phyloP scores from a whole-genome alignment of 495 filamentous ascomycete species.

The Viridothelium virens region DNA sequence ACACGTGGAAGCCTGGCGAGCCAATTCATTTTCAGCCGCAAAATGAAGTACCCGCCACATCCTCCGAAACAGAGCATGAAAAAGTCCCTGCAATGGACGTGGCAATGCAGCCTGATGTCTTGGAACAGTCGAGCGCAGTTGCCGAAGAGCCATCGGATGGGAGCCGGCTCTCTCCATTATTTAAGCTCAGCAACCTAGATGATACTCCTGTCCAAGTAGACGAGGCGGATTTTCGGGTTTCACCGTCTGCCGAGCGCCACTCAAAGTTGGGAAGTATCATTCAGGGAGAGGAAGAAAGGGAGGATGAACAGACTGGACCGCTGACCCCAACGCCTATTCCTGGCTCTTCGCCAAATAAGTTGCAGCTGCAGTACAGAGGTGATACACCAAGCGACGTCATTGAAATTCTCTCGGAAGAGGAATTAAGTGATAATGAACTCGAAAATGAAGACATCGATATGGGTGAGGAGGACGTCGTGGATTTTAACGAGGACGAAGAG shows the following conservation, averaged over 20 bases:
- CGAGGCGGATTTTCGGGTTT: background rate
- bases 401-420: conserved; percentile 20
- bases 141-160: background rate
- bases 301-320: background rate
- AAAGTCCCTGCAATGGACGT: too few species aligned
- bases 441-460: background rate
- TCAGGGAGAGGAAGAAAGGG: background rate
- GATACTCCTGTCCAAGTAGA: background rate
- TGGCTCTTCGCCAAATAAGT: background rate
- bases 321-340: background rate
- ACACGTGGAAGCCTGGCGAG: background rate
- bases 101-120: too few species aligned
- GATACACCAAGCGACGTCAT: conserved; percentile 7
- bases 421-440: conserved; percentile 9
- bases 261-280: background rate
- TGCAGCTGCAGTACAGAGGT: background rate
- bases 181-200: conserved; percentile 1
- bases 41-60: background rate
- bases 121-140: background rate
- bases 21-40: conserved; percentile 8
- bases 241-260: background rate
- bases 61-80: too few species aligned
- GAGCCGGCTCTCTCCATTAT: background rate
- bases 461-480: background rate
- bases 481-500: background rate